Percentiles rank a stretch among this genome's conserved stretches.
Conservation (phyloP, 805 yeast genomes). For the Candida caryicola region DNA sequence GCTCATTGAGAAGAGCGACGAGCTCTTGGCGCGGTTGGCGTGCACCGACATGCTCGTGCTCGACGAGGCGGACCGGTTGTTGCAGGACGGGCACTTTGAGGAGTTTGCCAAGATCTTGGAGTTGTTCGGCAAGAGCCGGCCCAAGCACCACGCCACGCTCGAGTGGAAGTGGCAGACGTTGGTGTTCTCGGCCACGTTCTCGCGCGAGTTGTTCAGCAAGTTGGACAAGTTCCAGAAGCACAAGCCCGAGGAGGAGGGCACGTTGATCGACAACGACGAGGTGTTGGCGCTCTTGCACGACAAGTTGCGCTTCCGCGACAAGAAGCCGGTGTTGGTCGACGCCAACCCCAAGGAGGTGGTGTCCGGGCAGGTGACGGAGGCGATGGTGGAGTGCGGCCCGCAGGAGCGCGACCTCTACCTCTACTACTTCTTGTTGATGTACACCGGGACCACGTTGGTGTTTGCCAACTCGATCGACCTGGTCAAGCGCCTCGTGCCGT, state of each 20-base stretch:
- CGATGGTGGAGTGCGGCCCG: slow-evolving; percentile 87
- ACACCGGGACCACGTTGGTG: slow-evolving; percentile 85
- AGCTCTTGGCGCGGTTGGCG: slow-evolving; percentile 40
- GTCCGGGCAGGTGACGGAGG: slow-evolving; percentile 73
- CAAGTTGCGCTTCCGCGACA: slow-evolving; percentile 68
- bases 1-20: slow-evolving; percentile 61
- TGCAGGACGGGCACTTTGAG: slow-evolving; percentile 95
- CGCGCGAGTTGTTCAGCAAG: slow-evolving; percentile 76
- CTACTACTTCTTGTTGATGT: slow-evolving; percentile 81
- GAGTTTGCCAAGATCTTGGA: slow-evolving; percentile 83
- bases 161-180: slow-evolving; percentile 72
- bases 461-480: slow-evolving; percentile 96
- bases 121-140: slow-evolving; percentile 52
- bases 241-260: slow-evolving; percentile 26
- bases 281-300: slow-evolving; percentile 62
- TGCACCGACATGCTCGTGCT: slow-evolving; percentile 57
- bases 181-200: slow-evolving; percentile 94
- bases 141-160: slow-evolving; percentile 24
- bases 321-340: slow-evolving; percentile 70
- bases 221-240: slow-evolving; percentile 41
- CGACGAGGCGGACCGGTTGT: slow-evolving; percentile 93
- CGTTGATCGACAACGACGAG: slow-evolving; percentile 49
- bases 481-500: slow-evolving; percentile 79
- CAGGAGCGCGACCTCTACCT: slow-evolving; percentile 85
- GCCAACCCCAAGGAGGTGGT: slow-evolving; percentile 83